phyloP scores from a whole-genome alignment of 768 basidiomycete genomes.

The Pisolithus sp. region DNA sequence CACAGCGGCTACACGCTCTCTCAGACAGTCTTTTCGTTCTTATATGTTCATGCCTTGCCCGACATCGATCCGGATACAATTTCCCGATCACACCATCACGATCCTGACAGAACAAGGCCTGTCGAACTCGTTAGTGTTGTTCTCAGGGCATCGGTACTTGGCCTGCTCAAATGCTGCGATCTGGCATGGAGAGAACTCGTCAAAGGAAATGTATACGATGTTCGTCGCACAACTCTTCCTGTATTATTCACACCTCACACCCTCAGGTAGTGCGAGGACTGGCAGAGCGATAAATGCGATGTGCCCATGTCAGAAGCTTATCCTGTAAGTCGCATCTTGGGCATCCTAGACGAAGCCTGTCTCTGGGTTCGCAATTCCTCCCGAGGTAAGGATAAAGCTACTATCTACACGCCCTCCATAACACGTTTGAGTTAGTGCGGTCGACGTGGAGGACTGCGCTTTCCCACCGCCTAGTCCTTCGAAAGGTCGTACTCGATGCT shows the following conservation, averaged over 20 bases:
- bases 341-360: constrained; percentile 53
- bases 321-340: constrained; percentile 45
- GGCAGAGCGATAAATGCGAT: constrained; percentile 86
- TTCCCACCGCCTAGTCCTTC: constrained; percentile 45
- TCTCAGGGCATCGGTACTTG: constrained; percentile 59
- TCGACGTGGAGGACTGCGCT: constrained; percentile 47
- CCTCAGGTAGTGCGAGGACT: constrained; percentile 66
- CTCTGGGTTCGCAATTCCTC: constrained; percentile 48
- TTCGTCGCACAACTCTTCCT: constrained; percentile 33
- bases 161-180: constrained; percentile 75
- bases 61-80: constrained; percentile 55
- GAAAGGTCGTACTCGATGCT: constrained; percentile 38
- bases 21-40: constrained; percentile 77
- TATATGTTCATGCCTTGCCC: constrained; percentile 61
- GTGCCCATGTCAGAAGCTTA: constrained; percentile 65
- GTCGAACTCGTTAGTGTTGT: constrained; percentile 61
- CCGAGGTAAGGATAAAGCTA: constrained; percentile 29
- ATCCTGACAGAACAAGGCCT: constrained; percentile 43
- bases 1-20: constrained; percentile 80
- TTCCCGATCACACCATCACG: constrained; percentile 14
- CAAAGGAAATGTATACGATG: constrained; percentile 73
- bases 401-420: neutral
- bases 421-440: constrained; percentile 32
- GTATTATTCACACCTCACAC: neutral
- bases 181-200: constrained; percentile 75